Conservation (phyloP, 2,329 filamentous ascomycete genomes). For the Phyllosticta citrichinensis region DNA sequence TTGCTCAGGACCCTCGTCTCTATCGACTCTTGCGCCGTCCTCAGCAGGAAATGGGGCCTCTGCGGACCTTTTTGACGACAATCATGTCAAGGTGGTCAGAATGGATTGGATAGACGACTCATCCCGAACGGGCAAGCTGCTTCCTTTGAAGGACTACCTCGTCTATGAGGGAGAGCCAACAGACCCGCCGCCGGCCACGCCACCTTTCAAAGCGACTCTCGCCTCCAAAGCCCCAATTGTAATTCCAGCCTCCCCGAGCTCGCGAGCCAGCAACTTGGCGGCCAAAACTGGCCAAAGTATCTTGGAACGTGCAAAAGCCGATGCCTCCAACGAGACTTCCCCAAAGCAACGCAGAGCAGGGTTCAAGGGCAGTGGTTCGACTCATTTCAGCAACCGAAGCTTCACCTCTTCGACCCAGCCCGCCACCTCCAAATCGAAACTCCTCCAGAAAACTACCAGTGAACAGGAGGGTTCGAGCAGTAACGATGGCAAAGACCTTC, state of each 20-base stretch:
- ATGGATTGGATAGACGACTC: slow-evolving; percentile 46
- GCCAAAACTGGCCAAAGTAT: slow-evolving; percentile 24
- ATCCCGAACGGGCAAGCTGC: slow-evolving; percentile 28
- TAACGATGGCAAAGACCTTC: slow-evolving; percentile 37
- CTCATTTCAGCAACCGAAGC: slow-evolving; percentile 22
- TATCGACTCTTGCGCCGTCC: not conserved
- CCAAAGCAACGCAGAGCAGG: not conserved
- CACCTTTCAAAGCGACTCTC: slow-evolving; percentile 4
- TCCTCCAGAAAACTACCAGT: slow-evolving; percentile 64
- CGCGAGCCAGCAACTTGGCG: not conserved
- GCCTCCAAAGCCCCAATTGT: not conserved
- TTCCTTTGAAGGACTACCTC: slow-evolving; percentile 40
- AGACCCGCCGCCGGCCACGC: slow-evolving; percentile 23
- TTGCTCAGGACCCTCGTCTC: not conserved
- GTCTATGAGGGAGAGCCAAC: slow-evolving; percentile 42
- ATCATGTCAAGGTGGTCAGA: slow-evolving; percentile 40
- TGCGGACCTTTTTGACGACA: not conserved
- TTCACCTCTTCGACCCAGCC: slow-evolving; percentile 17
- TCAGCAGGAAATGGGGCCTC: not conserved
- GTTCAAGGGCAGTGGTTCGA: not conserved
- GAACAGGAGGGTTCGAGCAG: slow-evolving; percentile 55
- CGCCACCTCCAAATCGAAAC: slow-evolving; percentile 20
- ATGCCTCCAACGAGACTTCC: slow-evolving; percentile 22
- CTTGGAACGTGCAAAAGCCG: slow-evolving; percentile 45
- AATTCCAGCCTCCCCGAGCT: not conserved